phyloP scores from a whole-genome alignment of 257 asterid genomes.

The Petrea volubilis region DNA sequence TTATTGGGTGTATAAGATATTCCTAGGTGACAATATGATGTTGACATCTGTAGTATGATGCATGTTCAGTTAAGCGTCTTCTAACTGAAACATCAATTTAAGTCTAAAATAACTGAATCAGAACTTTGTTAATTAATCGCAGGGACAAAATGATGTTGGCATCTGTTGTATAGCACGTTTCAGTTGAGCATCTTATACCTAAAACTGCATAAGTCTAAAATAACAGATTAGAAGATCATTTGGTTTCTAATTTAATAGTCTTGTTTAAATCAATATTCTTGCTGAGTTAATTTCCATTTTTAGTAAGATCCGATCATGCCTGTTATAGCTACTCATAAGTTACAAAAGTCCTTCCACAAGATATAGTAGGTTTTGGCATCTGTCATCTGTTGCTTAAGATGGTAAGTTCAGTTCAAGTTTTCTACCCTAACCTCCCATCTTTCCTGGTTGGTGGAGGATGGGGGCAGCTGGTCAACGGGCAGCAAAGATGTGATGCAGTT shows the following conservation, averaged over 20 bases:
- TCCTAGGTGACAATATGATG: background rate
- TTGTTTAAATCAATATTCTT: background rate
- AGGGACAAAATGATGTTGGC: background rate
- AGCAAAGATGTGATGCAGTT: background rate
- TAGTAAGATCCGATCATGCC: background rate
- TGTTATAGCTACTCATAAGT: background rate
- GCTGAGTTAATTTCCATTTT: background rate
- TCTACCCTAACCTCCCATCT: background rate
- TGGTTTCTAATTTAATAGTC: no score
- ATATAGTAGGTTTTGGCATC: background rate
- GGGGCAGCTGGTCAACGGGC: background rate
- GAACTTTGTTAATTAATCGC: background rate
- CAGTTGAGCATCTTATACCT: no score
- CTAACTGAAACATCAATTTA: no score
- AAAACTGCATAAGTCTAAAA: no score
- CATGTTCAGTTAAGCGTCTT: background rate
- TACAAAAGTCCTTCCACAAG: no score
- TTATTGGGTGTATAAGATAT: background rate
- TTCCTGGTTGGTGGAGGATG: constrained; percentile 5
- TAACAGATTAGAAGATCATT: no score
- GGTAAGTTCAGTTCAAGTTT: background rate
- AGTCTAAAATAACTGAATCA: no score
- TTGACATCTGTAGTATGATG: no score
- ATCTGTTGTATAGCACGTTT: background rate
- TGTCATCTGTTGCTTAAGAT: background rate